Evolutionary conservation across 768 basidiomycete genomes (phyloP).

Genomic region (Podaxis rugospora): DNA sequence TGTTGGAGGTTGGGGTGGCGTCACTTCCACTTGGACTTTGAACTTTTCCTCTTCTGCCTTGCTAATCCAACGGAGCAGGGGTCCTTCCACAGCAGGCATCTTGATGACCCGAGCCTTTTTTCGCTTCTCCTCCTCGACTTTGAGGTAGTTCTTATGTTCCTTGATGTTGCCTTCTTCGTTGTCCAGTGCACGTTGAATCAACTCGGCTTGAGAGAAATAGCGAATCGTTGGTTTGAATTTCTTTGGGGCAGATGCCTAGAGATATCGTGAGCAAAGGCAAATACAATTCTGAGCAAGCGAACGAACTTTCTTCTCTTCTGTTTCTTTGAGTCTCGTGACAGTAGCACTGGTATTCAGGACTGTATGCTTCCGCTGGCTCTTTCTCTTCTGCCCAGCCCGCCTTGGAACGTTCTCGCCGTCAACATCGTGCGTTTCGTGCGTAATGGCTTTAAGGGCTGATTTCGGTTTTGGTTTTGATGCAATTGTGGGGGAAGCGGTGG

Average conservation of each 20-base stretch:
- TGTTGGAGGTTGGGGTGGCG: slow-evolving; percentile 25
- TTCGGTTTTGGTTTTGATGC: slow-evolving; percentile 24
- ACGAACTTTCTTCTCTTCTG: slow-evolving; percentile 57
- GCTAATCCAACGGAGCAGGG: slow-evolving; percentile 70
- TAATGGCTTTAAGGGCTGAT: slow-evolving; percentile 10
- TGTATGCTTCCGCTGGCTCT: slow-evolving; percentile 66
- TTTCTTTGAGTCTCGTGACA: slow-evolving; percentile 58
- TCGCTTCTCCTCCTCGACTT: slow-evolving; percentile 78
- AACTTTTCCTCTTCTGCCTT: slow-evolving; percentile 54
- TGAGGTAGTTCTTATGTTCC: slow-evolving; percentile 76
- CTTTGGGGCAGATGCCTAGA: slow-evolving; percentile 57
- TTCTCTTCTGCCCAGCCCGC: slow-evolving; percentile 31
- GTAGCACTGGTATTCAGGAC: slow-evolving; percentile 69
- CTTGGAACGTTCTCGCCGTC: not conserved
- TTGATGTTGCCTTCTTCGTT: slow-evolving; percentile 82
- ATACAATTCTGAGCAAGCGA: not conserved
- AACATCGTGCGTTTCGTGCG: not conserved
- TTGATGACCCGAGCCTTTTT: slow-evolving; percentile 62
- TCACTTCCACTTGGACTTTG: slow-evolving; percentile 18
- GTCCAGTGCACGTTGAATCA: slow-evolving; percentile 78
- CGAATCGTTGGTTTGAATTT: slow-evolving; percentile 51
- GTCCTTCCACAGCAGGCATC: slow-evolving; percentile 51
- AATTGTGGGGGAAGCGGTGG: slow-evolving; percentile 20
- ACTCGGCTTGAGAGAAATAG: slow-evolving; percentile 72
- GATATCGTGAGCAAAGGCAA: not conserved